These are phyloP conservation scores for Epichloe scottii DNA, from an alignment of 2,329 filamentous ascomycete species.

Conservation along the genomic window DNA sequence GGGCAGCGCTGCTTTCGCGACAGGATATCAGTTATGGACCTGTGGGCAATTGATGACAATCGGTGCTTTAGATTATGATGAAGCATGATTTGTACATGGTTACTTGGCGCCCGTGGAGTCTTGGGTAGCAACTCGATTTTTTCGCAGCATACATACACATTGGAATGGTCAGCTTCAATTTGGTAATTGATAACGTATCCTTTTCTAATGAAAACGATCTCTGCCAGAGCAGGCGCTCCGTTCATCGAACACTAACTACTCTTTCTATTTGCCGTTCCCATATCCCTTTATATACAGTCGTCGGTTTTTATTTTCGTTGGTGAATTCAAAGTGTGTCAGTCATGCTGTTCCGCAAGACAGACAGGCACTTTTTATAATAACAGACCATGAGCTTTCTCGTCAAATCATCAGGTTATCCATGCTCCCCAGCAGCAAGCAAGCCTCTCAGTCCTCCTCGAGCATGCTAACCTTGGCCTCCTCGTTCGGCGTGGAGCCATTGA, in stretches of 20 bases:
- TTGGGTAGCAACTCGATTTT: background rate
- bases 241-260: too few species aligned
- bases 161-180: background rate
- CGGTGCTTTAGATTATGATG: background rate
- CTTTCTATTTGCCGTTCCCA: background rate
- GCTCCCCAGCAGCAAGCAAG: background rate
- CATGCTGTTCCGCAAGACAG: background rate
- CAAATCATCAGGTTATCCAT: constrained; percentile 1
- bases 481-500: constrained; percentile 26
- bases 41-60: background rate
- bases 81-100: background rate
- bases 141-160: background rate
- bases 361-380: background rate
- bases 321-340: background rate
- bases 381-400: background rate
- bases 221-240: background rate
- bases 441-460: constrained; percentile 37
- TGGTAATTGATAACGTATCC: background rate
- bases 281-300: background rate
- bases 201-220: background rate
- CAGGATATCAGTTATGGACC: constrained; percentile 18
- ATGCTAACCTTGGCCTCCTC: constrained; percentile 27
- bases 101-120: constrained; percentile 1
- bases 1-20: constrained; percentile 18
- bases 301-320: background rate